A percentile compares a stretch with the other conserved stretches of the same genome.
These are phyloP conservation scores for Planoprotostelium fungivorum DNA, from an alignment of 78 protist species.

Conservation along the genomic window DNA sequence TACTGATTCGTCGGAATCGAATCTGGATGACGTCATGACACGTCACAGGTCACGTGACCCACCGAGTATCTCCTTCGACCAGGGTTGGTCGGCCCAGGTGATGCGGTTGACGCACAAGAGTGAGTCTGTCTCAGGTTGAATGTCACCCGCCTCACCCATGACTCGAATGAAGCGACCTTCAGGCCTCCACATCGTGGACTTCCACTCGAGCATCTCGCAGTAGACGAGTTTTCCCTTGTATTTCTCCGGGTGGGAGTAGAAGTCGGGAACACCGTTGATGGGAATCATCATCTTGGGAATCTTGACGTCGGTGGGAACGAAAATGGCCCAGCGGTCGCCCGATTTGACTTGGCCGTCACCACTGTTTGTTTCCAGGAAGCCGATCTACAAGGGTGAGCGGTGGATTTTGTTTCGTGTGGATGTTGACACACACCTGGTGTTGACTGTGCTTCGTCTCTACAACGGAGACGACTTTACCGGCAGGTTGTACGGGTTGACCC, in stretches of 20 bases:
- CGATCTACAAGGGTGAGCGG: slow-evolving; percentile 20
- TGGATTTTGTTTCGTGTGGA: slow-evolving; percentile 11
- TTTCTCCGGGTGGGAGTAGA: slow-evolving; percentile 29
- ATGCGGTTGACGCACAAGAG: slow-evolving; percentile 33
- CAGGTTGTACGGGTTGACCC: slow-evolving; percentile 5
- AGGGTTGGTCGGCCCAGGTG: not conserved
- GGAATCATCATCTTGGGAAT: slow-evolving; percentile 48
- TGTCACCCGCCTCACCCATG: slow-evolving; percentile 67
- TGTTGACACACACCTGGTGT: slow-evolving; percentile 32
- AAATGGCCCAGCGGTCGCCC: not conserved
- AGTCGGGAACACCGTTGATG: slow-evolving; percentile 42
- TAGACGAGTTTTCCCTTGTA: slow-evolving; percentile 23
- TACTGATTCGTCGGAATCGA: slow-evolving; percentile 49
- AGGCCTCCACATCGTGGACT: slow-evolving; percentile 19
- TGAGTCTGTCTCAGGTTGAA: slow-evolving; percentile 72
- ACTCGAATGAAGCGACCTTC: slow-evolving; percentile 20
- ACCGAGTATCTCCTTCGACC: not conserved
- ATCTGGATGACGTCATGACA: slow-evolving; percentile 38
- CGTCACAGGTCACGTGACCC: not conserved
- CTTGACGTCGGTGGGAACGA: slow-evolving; percentile 38
- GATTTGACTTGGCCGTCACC: not conserved
- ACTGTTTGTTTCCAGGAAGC: not conserved
- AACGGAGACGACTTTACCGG: slow-evolving; percentile 32
- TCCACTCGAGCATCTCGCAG: slow-evolving; percentile 16
- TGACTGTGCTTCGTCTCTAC: slow-evolving; percentile 27